Base-by-base conservation (phyloP, 768 basidiomycete genomes). In the Leccinum olivaceopallidum region DNA sequence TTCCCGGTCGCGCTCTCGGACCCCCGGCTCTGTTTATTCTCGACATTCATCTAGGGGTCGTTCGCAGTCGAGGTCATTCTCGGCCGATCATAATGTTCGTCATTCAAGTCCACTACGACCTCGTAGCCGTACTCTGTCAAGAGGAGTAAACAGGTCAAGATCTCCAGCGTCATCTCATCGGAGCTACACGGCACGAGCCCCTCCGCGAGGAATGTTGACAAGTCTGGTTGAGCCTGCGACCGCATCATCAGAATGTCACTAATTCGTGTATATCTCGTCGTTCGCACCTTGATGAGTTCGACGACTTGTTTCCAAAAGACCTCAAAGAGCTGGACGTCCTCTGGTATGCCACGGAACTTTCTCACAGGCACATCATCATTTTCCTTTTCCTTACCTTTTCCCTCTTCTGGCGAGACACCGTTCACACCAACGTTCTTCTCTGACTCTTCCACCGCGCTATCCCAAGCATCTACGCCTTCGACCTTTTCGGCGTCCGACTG, bases 21-120 rank as follows among this genome's bases (percentile, higher is more conserved):
- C 80, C 26, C 83, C 85, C 12, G 85, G 83, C 47, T 90, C 90
- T n/a, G 80, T 80, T 62, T 83, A 82, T 56, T 88, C 88, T 22
- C 82, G 77, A 53, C 82, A 77, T 44, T 89, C 88, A 24, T 87
- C 86, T 51, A 80, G 83, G 50, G 85, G 83, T 60, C 87, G 84
- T 37, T 89, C 88, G 30, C 82, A 78, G 49, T 88, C 90, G 18
- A 80, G 79, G 44, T 86, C 84, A 37, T 69, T 75, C 59, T 86
- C 89, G 24, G 87, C 88, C 16, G 80, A 78, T 50, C 77, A 78
- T 20, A 86, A 86, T 69, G 83, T 80, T 26, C 78, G 80, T 61
- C 83, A 81, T 59, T 75, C 79, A 10, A 87, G 83, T 69, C 83
- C 81, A 53, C 71, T 71, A 49, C 73, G 69, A 14, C 71, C 78